Evolutionary conservation across 345 rosid species (phyloP), one percentile per base, ranked within the genome.

Genomic region (Boechera divaricarpa): DNA sequence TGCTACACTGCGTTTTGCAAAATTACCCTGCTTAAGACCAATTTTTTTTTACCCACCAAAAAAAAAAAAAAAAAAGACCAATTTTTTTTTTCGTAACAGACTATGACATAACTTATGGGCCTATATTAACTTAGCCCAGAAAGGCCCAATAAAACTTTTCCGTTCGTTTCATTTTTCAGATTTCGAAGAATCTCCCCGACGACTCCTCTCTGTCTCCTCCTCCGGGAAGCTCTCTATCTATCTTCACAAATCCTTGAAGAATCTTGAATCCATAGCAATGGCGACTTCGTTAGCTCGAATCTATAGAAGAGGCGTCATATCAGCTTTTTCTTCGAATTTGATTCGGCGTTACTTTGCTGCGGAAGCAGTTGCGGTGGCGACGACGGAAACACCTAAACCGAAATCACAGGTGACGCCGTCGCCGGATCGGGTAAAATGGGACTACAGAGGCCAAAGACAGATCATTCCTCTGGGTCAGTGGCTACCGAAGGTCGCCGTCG

Each of bases 391-490:
- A 11, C 82, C 85, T 6, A 88, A 87, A 70, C 82, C 72, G 2
- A 69, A 47, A 63, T 33, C 44, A 55, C 31, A 87, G 71, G 81
- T 95, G 52, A 76, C 84, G 62, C 91, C 91, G 26, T 89, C 90
- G 39, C 67, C 86, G 75, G 97, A 95, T 88, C 91, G 93, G 52
- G 90, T 88, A 79, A 91, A 89, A 38, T 96, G 98, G 99, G 99
- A 96, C 82, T 96, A 93, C 82, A 83, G 98, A 75, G 99, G 98
- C 58, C 99, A 96, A 85, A 79, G 97, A 81, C 85, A 82, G 89
- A 91, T 91, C 67, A 90, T 91, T 36, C 99, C 99, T 56, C 77
- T 96, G 76, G 98, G 97, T 0, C 98, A 93, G 86, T 93, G 99
- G 99, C 74, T 87, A 38, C 98, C 97, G 1, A 93, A 93, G 83